A percentile compares a stretch with the other conserved stretches of the same genome.
Conservation (phyloP, 768 basidiomycete species). For the Termitomyces sp. region DNA sequence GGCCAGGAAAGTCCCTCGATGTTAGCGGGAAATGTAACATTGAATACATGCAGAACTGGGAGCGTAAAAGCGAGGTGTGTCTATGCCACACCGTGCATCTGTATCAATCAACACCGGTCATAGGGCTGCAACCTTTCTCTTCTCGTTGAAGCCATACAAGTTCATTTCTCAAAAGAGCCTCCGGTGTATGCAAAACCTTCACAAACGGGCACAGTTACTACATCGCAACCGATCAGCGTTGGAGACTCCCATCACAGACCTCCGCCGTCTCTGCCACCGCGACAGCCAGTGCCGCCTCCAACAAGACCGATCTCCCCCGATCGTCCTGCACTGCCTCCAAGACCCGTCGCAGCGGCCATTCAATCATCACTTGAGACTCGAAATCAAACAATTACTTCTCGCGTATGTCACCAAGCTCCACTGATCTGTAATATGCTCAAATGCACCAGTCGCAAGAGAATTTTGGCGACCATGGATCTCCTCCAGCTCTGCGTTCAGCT, state of each 20-base stretch:
- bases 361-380: slow-evolving; percentile 4
- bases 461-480: background rate
- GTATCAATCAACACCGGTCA: slow-evolving; percentile 4
- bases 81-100: slow-evolving; percentile 11
- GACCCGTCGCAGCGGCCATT: slow-evolving; percentile 18
- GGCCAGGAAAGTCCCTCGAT: slow-evolving; percentile 70
- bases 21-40: slow-evolving; percentile 69
- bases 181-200: slow-evolving; percentile 87
- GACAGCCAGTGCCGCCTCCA: slow-evolving; percentile 19
- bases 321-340: slow-evolving; percentile 29
- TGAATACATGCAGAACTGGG: slow-evolving; percentile 75
- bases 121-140: slow-evolving; percentile 75
- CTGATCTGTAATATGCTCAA: slow-evolving; percentile 1
- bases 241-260: slow-evolving; percentile 23
- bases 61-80: slow-evolving; percentile 76
- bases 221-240: slow-evolving; percentile 7
- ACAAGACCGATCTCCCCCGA: slow-evolving; percentile 10
- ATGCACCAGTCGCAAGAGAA: background rate
- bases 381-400: slow-evolving; percentile 3
- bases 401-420: slow-evolving; percentile 3
- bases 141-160: slow-evolving; percentile 73
- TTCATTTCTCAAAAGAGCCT: slow-evolving; percentile 79
- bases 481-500: slow-evolving; percentile 7
- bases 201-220: slow-evolving; percentile 10
- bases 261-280: slow-evolving; percentile 25